Base-by-base conservation (phyloP, 2,329 filamentous ascomycete species). In the Cladophialophora immunda region DNA sequence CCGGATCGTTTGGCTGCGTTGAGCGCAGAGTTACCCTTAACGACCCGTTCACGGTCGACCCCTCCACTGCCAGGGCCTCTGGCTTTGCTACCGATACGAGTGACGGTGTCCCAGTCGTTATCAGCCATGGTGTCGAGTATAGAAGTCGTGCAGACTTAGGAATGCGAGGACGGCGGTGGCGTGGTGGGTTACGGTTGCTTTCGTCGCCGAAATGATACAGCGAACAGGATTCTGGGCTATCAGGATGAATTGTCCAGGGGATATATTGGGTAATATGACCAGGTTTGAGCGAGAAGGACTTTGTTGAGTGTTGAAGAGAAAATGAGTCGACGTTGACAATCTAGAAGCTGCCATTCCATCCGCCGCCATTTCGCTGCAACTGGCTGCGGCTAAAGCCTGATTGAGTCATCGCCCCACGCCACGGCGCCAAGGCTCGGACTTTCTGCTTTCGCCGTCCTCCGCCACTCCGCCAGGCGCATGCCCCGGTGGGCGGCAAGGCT, bases 31-130 rank as follows among this genome's bases (percentile, higher is more conserved):
- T 92, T 93, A 78, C 94, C 92, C 79, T 91, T 91, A 78, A 98
- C 87, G 74, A 97, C 94, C 3, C 91, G 96, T 86, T 97, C 93
- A 74, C 92, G 92, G 73, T 87, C 83, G 55, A 81, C 81, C 50
- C 68, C 68, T 1, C 64, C 64, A 66, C 81, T 86, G 74, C 90
- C 91, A 73, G 89, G 86, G 72, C 88, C 87, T 76, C 89, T 89
- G 77, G 87, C 87, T 82, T 92, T 94, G 87, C 89, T 92, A 77
- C 95, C 95, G 78, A 99, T 98, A 87, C 95, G 97, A 82, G 93
- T 97, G 74, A 91, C 89, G 73, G 83, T 81, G 75, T 97, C 91
- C 94, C 94, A 98, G 76, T 97, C 93, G 19, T 55, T 27, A 36
- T 69, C 61, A 38, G 67, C 34, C 67, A 70, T 66, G 58, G 19